Evolutionary conservation across 2,329 filamentous ascomycete genomes (phyloP), one percentile per base, ranked within the genome.

Genomic region (Paecilomyces dactylethromorphus): DNA sequence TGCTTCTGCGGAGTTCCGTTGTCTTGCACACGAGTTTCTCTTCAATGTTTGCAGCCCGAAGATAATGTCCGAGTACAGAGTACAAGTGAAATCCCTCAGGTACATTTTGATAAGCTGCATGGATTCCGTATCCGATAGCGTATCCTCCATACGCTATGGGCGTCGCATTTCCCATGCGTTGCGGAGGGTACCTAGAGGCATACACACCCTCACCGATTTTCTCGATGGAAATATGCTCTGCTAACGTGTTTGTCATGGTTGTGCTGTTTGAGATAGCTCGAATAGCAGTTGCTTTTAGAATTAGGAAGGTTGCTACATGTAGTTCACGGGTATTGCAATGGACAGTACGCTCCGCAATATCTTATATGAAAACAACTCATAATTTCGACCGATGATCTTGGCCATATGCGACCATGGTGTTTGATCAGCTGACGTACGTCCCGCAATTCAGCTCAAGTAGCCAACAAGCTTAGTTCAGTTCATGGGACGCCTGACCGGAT

Each of bases 81-180:
- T 82, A 82, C 3, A 82, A 68, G 2, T 74, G 69, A 64, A 79
- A 76, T 1, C 62, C 64, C 0, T 64, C 11, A 0, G 74, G 68
- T 0, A 78, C 74, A 0, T 76, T 76, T 2, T 69, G 65, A 52
- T 63, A 74, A 0, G 80, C 80, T 0, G 78, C 75, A 61, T 75
- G 74, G 10, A 75, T 69, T 1, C 77, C 80, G 2, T 76, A 60
- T 3, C 66, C 73, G 1, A 79, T 64, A 1, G 79, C 69, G 60
- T 73, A 81, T 1, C 80, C 79, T 32, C 79, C 79, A 59, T 79
- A 81, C 1, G 79, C 79, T 13, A 76, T 76, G 22, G 66, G 63
- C 0, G 62, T 55, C 3, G 65, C 58, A 49, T 76, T 76, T 32
- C 73, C 74, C 69, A 75, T 71, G 7, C 61, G 60, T 32, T 70